phyloP scores from a whole-genome alignment of 768 basidiomycete genomes.

The Daedaleopsis sinensis region DNA sequence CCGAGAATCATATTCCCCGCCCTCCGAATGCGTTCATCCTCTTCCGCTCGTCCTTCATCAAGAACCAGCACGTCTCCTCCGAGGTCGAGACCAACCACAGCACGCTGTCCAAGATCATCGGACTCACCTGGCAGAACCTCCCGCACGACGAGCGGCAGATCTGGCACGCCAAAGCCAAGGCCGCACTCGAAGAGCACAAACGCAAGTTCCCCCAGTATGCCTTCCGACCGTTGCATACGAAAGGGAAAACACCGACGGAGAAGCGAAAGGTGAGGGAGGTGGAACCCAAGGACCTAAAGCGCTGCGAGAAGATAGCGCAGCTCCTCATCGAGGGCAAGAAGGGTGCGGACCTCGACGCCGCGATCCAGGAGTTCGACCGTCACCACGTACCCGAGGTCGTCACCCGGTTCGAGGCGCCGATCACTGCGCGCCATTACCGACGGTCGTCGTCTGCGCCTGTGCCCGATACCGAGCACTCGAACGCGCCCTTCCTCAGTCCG shows the following conservation, averaged over 20 bases:
- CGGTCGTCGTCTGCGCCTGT: constrained; percentile 59
- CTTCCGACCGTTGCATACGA: constrained; percentile 64
- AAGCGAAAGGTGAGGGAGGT: constrained; percentile 66
- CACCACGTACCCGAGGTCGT: constrained; percentile 60
- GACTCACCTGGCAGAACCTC: constrained; percentile 80
- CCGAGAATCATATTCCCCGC: constrained; percentile 77
- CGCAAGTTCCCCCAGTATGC: constrained; percentile 76
- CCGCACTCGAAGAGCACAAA: constrained; percentile 73
- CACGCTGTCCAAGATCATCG: constrained; percentile 84
- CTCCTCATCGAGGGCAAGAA: constrained; percentile 49
- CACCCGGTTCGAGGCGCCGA: constrained; percentile 73
- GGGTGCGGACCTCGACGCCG: constrained; percentile 39
- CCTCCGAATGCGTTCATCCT: constrained; percentile 88
- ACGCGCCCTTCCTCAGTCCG: constrained; percentile 20
- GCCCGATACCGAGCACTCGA: constrained; percentile 30
- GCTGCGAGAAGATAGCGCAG: constrained; percentile 70
- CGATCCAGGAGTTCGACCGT: constrained; percentile 45
- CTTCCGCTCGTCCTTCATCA: constrained; percentile 84
- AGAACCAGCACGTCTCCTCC: constrained; percentile 74
- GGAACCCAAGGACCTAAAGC: constrained; percentile 61
- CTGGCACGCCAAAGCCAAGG: constrained; percentile 79
- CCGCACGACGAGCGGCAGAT: constrained; percentile 74
- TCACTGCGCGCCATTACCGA: constrained; percentile 70
- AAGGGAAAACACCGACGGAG: constrained; percentile 42
- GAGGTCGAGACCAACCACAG: constrained; percentile 83